A percentile compares a stretch with the other conserved stretches of the same genome.
Conservation (phyloP, 208 protist species). For the Crithidia mellificae region DNA sequence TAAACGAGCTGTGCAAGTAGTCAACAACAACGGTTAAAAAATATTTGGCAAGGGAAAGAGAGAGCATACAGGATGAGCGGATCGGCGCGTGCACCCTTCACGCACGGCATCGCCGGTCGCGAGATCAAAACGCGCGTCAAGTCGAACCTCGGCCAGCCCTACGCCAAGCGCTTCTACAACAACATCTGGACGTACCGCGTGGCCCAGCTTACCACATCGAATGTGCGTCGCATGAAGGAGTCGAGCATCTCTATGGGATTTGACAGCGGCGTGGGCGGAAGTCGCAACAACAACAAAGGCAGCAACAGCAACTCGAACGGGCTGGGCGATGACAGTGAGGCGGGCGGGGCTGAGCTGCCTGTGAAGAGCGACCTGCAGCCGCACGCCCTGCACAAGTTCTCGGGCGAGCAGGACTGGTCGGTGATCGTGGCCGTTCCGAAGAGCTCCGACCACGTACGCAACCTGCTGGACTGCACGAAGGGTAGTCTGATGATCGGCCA, state of each 20-base stretch:
- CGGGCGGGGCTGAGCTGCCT: constrained; percentile 33
- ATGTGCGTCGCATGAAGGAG: constrained; percentile 63
- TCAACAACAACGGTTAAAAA: too few species aligned
- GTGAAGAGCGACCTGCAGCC: constrained; percentile 85
- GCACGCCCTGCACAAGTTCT: constrained; percentile 78
- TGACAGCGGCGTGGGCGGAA: constrained; percentile 28
- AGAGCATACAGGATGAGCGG: constrained; percentile 6
- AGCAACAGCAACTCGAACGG: too few species aligned
- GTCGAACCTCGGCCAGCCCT: constrained; percentile 70
- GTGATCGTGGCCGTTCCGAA: constrained; percentile 74
- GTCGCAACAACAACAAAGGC: constrained; percentile 9
- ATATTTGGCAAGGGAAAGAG: too few species aligned
- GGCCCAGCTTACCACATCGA: constrained; percentile 84
- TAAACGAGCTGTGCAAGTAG: too few species aligned
- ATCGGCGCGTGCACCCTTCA: constrained; percentile 23
- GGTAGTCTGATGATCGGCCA: constrained; percentile 84
- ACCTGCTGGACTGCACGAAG: constrained; percentile 62
- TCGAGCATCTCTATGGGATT: constrained; percentile 52
- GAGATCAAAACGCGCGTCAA: constrained; percentile 74
- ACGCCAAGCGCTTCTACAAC: constrained; percentile 71
- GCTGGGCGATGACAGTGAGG: constrained; percentile 9
- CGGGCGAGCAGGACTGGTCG: constrained; percentile 65
- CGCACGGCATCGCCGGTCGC: constrained; percentile 48
- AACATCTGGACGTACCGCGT: constrained; percentile 79
- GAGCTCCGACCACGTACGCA: constrained; percentile 77